phyloP scores from a whole-genome alignment of 345 rosid genomes.

The Erodium maritimum region DNA sequence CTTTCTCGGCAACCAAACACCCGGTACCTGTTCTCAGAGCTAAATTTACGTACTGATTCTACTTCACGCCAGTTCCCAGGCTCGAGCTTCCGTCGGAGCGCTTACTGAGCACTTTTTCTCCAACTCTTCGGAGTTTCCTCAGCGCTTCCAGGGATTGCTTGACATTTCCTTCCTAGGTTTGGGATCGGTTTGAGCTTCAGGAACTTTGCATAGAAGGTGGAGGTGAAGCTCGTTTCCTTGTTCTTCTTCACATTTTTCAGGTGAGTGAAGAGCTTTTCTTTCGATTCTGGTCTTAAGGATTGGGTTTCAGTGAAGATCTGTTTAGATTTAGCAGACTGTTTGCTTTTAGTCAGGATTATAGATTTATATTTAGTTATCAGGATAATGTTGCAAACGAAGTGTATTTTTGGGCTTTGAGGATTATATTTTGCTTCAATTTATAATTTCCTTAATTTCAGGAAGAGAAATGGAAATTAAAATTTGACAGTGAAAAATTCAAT shows the following conservation, averaged over 20 bases:
- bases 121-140: background rate
- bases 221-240: background rate
- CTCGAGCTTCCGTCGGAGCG: background rate
- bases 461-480: too few relatives aligned
- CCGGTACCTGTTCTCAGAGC: background rate
- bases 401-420: background rate
- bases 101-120: too few relatives aligned
- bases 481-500: too few relatives aligned
- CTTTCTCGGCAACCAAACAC: conserved; percentile 33
- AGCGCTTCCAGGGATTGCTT: background rate
- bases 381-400: background rate
- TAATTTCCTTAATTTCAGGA: background rate
- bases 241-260: background rate
- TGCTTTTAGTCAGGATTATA: background rate
- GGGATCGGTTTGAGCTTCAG: background rate
- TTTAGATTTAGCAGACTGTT: background rate
- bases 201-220: background rate
- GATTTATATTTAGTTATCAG: background rate
- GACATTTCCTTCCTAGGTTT: background rate
- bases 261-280: background rate
- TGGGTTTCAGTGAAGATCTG: background rate
- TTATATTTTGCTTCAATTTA: background rate
- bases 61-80: background rate
- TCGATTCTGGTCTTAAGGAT: background rate
- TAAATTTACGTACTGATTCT: conserved; percentile 2